Evolutionary conservation across 2,329 filamentous ascomycete species (phyloP), one percentile per base, ranked within the genome.

Genomic region (Talaromyces sp.): DNA sequence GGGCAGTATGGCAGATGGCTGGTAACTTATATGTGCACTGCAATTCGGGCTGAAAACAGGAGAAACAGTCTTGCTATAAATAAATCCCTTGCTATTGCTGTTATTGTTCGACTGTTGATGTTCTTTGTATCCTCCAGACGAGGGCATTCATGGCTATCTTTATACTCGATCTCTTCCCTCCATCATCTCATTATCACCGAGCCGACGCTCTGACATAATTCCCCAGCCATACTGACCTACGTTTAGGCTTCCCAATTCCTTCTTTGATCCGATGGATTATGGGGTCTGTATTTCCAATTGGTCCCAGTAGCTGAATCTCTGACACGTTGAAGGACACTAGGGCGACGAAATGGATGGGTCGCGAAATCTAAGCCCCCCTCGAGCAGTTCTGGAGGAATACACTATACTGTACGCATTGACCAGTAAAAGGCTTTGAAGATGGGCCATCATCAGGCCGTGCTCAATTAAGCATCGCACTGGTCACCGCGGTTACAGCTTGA

Each of bases 161-260:
- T 60, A 60, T 60, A 60, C 58, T 16, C 14, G 14, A 39, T 39
- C n/a, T 54, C n/a, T 21, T 52, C 9, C 50, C 35, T 21, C 50
- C 21, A 6, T 9, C n/a, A 35, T 12, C n/a, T 12, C n/a, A 18
- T 35, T 54, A 21, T 48, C 7, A 48, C 44, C n/a, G 18, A 23
- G n/a, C 31, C 31, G 50, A 21, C n/a, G 2, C 9, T 35, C 9
- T 14, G 14, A 50, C 8, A n/a, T n/a, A n/a, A n/a, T 33, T 33
- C 5, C 7, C 48, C 48, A 33, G 48, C 28, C 28, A 18, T 18
- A 33, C 11, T 21, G 16, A 21, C 16, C 25, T 33, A 35, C 50
- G 37, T 14, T 35, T 35, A 54, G 50, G 50, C 50, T 37, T 21
- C 31, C n/a, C 31, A 21, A 21, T 54, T 50, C 31, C 46, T n/a